phyloP scores from a whole-genome alignment of 768 basidiomycete species.

The Naganishia vishniacii region DNA sequence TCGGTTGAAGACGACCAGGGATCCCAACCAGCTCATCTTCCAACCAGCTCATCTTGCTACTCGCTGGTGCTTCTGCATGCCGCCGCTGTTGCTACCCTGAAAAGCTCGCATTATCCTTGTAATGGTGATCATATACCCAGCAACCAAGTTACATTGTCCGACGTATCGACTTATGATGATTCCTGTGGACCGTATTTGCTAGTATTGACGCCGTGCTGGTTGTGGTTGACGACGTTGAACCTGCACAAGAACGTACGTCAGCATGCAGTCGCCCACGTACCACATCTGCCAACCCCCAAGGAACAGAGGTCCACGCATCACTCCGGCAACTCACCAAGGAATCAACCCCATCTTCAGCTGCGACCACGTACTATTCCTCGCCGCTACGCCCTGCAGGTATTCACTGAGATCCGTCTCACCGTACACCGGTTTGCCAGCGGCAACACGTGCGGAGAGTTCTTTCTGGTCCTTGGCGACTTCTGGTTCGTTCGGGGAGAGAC shows the following conservation, averaged over 20 bases:
- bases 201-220: constrained; percentile 74
- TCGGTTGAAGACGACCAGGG: no score
- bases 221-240: constrained; percentile 93
- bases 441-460: constrained; percentile 69
- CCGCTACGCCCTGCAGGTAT: constrained; percentile 81
- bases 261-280: no score
- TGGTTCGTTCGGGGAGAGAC: constrained; percentile 50
- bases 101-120: no score
- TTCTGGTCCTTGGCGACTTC: constrained; percentile 71
- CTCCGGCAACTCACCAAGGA: constrained; percentile 60
- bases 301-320: not conserved
- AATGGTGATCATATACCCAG: no score
- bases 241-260: constrained; percentile 51
- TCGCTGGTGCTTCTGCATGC: no score
- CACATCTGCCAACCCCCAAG: no score
- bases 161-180: constrained; percentile 7
- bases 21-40: no score
- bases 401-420: constrained; percentile 73
- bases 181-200: constrained; percentile 62
- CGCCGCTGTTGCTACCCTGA: no score
- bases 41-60: no score
- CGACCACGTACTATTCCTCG: constrained; percentile 84
- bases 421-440: constrained; percentile 76
- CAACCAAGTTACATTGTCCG: not conserved
- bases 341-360: constrained; percentile 82